Conservation (phyloP, 2,329 filamentous ascomycete genomes). For the Aspergillus fischeri region DNA sequence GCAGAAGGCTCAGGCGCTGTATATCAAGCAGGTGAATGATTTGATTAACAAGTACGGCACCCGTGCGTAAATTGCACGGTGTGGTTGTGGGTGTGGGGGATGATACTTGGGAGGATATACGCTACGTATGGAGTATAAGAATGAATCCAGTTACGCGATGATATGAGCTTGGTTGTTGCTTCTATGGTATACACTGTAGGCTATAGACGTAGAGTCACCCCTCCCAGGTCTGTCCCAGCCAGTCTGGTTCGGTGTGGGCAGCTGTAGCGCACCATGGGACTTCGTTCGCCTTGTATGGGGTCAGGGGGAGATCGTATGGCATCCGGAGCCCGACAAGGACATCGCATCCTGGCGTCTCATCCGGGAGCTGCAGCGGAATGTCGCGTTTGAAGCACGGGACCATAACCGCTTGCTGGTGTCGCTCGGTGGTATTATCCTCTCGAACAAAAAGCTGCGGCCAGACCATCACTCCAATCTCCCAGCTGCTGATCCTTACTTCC, state of each 20-base stretch:
- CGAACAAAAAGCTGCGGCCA: slow-evolving; percentile 61
- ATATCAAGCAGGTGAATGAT: slow-evolving; percentile 67
- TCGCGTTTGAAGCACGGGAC: slow-evolving; percentile 64
- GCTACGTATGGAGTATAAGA: neutral
- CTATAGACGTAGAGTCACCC: neutral
- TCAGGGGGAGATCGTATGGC: slow-evolving; percentile 76
- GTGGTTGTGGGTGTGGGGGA: neutral
- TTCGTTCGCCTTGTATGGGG: slow-evolving; percentile 59
- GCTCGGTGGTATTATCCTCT: neutral
- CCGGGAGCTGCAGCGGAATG: slow-evolving; percentile 25
- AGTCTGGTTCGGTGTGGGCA: slow-evolving; percentile 56
- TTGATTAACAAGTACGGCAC: slow-evolving; percentile 65
- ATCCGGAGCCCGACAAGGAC: slow-evolving; percentile 66
- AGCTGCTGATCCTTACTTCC: slow-evolving; percentile 70
- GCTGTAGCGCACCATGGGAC: slow-evolving; percentile 72
- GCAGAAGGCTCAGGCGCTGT: slow-evolving; percentile 69
- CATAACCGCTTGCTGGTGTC: slow-evolving; percentile 50
- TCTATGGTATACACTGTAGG: neutral
- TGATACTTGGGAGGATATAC: slow-evolving; percentile 1
- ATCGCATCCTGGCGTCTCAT: slow-evolving; percentile 11
- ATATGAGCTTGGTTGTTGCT: neutral
- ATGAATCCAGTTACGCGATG: slow-evolving; percentile 1
- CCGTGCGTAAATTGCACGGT: slow-evolving; percentile 6
- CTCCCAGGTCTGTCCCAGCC: slow-evolving; percentile 46
- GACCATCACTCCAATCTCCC: slow-evolving; percentile 77